These are phyloP conservation scores for Neolentinus lepideus DNA, from an alignment of 1,284 basidiomycete genomes.

Conservation along the genomic window DNA sequence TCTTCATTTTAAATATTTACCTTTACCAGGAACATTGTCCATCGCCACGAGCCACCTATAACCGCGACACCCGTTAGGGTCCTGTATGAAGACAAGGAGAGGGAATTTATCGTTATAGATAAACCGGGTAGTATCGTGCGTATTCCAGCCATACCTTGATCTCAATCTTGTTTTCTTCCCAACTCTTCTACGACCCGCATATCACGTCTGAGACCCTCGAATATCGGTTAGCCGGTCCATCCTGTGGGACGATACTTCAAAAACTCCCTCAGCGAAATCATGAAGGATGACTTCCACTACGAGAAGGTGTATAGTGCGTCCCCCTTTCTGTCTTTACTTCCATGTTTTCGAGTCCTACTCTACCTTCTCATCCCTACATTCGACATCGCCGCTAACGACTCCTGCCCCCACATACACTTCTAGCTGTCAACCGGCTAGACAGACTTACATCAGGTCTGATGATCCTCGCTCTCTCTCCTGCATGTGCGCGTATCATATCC, in stretches of 20 bases:
- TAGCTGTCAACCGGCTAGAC: slow-evolving; percentile 93
- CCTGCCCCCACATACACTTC: slow-evolving; percentile 1
- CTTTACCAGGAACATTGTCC: slow-evolving; percentile 75
- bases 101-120: slow-evolving; percentile 86
- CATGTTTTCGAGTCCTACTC: too few species aligned
- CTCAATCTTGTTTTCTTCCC: neutral
- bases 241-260: slow-evolving; percentile 84
- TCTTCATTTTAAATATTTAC: neutral
- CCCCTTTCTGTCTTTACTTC: neutral
- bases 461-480: slow-evolving; percentile 81
- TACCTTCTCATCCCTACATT: too few species aligned
- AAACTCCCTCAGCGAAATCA: slow-evolving; percentile 84
- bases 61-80: slow-evolving; percentile 83
- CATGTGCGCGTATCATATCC: slow-evolving; percentile 68
- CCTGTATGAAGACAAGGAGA: slow-evolving; percentile 69
- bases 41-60: slow-evolving; percentile 95
- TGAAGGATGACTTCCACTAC: slow-evolving; percentile 81
- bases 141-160: slow-evolving; percentile 20
- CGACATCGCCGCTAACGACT: too few species aligned
- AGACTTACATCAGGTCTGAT: slow-evolving; percentile 94
- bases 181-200: too few species aligned
- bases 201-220: slow-evolving; percentile 3
- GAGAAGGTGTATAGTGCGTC: slow-evolving; percentile 72
- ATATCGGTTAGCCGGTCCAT: slow-evolving; percentile 87
- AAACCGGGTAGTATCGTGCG: slow-evolving; percentile 91